phyloP scores from a whole-genome alignment of 257 asterid species.

The Gentiana dahurica region DNA sequence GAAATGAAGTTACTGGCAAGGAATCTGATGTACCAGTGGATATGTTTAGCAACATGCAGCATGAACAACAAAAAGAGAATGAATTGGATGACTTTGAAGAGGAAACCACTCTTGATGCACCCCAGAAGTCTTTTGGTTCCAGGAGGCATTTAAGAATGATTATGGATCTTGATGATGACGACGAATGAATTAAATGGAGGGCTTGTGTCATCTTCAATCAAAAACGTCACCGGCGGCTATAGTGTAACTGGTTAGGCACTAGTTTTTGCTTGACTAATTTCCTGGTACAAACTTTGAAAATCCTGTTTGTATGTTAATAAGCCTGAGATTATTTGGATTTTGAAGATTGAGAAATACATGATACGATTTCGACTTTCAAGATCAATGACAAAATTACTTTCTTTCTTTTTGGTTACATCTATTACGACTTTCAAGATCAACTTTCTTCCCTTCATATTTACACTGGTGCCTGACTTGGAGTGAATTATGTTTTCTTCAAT shows the following conservation, averaged over 20 bases:
- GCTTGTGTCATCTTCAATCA: background rate
- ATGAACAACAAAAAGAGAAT: constrained; percentile 12
- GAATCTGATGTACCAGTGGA: constrained; percentile 10
- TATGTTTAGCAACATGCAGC: constrained; percentile 14
- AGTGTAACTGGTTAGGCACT: too few relatives aligned
- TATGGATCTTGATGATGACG: constrained; percentile 69
- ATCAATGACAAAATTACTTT: too few relatives aligned
- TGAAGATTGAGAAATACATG: background rate
- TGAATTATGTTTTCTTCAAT: too few relatives aligned
- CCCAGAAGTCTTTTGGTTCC: constrained; percentile 19
- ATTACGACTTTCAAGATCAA: too few relatives aligned
- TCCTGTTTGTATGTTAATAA: background rate
- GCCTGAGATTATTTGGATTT: background rate
- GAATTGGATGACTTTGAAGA: constrained; percentile 37
- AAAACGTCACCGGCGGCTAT: background rate
- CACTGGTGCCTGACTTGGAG: too few relatives aligned
- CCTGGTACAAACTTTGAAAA: background rate
- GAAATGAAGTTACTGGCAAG: constrained; percentile 18
- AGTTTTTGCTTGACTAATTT: too few relatives aligned
- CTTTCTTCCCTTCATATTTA: too few relatives aligned
- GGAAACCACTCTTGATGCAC: constrained; percentile 13
- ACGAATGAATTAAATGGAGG: constrained; percentile 24
- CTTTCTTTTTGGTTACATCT: too few relatives aligned
- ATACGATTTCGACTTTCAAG: background rate
- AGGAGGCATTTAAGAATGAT: constrained; percentile 76